Base-by-base conservation (phyloP, 345 rosid species). In the Passiflora organensis region DNA sequence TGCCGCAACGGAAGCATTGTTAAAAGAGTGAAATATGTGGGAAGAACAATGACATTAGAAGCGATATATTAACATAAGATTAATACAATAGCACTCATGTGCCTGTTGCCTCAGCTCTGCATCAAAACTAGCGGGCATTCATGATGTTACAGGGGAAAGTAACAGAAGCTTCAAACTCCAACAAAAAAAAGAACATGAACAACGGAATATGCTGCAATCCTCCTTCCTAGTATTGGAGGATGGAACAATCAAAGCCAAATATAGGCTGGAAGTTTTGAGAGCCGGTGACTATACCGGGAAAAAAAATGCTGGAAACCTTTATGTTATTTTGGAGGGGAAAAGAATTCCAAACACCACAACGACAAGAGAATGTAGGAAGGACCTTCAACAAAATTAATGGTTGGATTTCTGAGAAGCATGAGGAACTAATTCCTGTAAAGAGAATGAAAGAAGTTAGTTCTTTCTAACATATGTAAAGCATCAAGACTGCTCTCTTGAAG, bases 351-450 rank as follows among this genome's bases (percentile, higher is more conserved):
- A 43, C 51, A 53, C 37, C 41, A 21, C 61, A 46, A 51, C 38
- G n/a, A 25, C 49, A 47, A 23, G 47, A 13, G 52, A 43, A 16
- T 43, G 65, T 24, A 16, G 50, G n/a, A n/a, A n/a, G 21, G 53
- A 50, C 60, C 56, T 28, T 38, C 59, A 15, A 42, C 39, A 60
- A 16, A 52, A 48, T 65, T 65, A 73, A 41, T 66, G 70, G 58
- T 74, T 80, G 18, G 69, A 65, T 56, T 82, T 75, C 75, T 70
- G 78, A 16, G 80, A 64, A 55, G 75, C 71, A 51, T 68, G 84
- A 72, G 76, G 54, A 20, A 78, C 68, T 48, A 91, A 58, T 78
- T 91, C 96, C 96, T 91, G 82, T 48, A 36, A n/a, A 72, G 56
- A 44, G 37, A 46, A 38, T 24, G 18, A 32, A 8, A 17, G 13